Base-by-base conservation (phyloP, 768 basidiomycete species). In the Mycena pura region DNA sequence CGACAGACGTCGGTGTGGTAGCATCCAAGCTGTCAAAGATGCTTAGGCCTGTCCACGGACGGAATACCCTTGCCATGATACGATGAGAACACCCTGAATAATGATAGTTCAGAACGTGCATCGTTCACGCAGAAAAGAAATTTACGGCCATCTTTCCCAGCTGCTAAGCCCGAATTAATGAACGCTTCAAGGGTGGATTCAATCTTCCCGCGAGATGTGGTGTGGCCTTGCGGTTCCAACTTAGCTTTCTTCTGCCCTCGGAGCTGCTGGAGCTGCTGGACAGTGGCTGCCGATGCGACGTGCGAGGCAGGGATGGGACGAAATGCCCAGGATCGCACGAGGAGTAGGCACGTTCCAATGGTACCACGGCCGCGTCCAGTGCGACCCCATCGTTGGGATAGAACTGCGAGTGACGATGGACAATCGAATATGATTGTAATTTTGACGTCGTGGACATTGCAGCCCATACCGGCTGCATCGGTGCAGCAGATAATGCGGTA, bases 391-490 rank as follows among this genome's bases (percentile, higher is more conserved):
- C 68, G 50, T 48, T 70, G 69, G 19, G 25, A 17, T 2, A 69
- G 34, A 7, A 57, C 36, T 1, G 64, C 51, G 13, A 69, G 31
- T 19, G 66, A 63, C 25, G 38, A 24, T 2, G 70, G 67, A 15
- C 65, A 57, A 3, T 63, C 69, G 54, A 73, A 69, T 14, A 66
- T 46, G 1, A 69, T 58, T 14, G 66, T 63, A 40, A 60, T 61
- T 34, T 70, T 24, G 36, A 74, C 48, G 57, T 73, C 67, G 2
- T 66, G 50, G n/a, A 73, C 62, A 53, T 73, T 72, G 43, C 73
- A 74, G 6, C 73, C 73, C 72, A 74, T 74, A 14, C 72, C 72
- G 5, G 73, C 73, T 11, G 73, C 73, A 62, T 75, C 73, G 13
- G 73, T 75, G 11, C 68, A 69, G 39, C 68, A 70, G 10, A 74